These are phyloP conservation scores for Metschnikowia amazonensis DNA, from an alignment of 805 yeast genomes.

Conservation along the genomic window DNA sequence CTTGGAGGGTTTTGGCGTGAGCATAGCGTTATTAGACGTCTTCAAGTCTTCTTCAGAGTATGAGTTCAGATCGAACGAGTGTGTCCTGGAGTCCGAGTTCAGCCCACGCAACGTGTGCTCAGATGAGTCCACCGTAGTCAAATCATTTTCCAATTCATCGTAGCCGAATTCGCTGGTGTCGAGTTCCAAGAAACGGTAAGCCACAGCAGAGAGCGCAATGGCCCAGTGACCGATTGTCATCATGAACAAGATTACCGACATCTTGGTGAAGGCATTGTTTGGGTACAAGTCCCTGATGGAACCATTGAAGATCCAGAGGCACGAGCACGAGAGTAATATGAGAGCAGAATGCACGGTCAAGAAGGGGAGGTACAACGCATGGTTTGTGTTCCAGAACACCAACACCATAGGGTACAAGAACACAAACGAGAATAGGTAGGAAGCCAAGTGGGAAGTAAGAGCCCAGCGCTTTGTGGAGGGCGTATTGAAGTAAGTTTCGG, in stretches of 20 bases:
- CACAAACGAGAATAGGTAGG: conserved; percentile 43
- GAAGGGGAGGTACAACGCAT: conserved; percentile 37
- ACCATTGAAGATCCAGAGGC: conserved; percentile 53
- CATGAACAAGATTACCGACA: conserved; percentile 58
- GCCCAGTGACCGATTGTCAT: conserved; percentile 51
- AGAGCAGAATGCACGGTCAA: conserved; percentile 41
- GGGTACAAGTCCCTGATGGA: conserved; percentile 71
- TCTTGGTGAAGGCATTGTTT: conserved; percentile 63
- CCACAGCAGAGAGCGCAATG: conserved; percentile 48
- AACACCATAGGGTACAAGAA: conserved; percentile 66
- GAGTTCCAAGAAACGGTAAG: conserved; percentile 32
- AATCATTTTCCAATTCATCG: conserved; percentile 15
- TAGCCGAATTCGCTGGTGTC: conserved; percentile 13
- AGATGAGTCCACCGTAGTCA: conserved; percentile 14
- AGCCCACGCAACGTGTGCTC: conserved; percentile 13
- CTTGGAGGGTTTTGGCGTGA: conserved; percentile 8
- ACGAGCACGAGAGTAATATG: conserved; percentile 48
- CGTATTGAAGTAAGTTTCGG: conserved; percentile 67
- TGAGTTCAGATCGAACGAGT: conserved; percentile 24
- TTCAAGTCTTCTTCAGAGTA: conserved; percentile 19
- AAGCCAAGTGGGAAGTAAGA: conserved; percentile 51
- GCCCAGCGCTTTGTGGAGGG: conserved; percentile 48
- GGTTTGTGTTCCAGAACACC: conserved; percentile 56
- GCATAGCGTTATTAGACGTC: conserved; percentile 25
- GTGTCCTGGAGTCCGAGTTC: conserved; percentile 14